These are phyloP conservation scores for Yamadazyma atlantica DNA, from an alignment of 1,139 yeast species.

Conservation along the genomic window DNA sequence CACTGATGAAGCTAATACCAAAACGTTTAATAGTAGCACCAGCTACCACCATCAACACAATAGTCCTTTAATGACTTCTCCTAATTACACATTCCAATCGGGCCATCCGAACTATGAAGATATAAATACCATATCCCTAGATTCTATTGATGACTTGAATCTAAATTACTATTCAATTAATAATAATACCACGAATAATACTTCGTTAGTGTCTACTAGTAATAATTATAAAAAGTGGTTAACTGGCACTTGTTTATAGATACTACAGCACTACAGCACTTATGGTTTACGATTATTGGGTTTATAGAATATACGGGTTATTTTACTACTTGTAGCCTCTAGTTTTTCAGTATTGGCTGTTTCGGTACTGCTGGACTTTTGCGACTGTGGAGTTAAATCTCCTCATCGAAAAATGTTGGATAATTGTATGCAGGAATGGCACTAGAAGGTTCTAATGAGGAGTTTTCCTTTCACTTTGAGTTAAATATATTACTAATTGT, in stretches of 20 bases:
- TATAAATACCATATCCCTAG: slow-evolving; percentile 10
- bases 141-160: slow-evolving; percentile 15
- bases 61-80: slow-evolving; percentile 15
- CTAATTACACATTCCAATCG: slow-evolving; percentile 7
- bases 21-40: slow-evolving; percentile 7
- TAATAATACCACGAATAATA: slow-evolving; percentile 5
- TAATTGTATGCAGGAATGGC: background rate
- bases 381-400: slow-evolving; percentile 2
- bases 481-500: no score
- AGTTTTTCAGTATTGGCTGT: background rate
- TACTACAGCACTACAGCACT: no score
- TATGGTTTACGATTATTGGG: slow-evolving; percentile 6
- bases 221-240: slow-evolving; percentile 48
- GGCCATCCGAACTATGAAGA: slow-evolving; percentile 2
- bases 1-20: slow-evolving; percentile 35
- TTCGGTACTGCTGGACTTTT: background rate
- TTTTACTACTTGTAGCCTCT: no score
- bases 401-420: slow-evolving; percentile 1
- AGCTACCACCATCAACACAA: slow-evolving; percentile 2
- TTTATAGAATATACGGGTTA: slow-evolving; percentile 2
- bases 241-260: slow-evolving; percentile 21
- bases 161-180: slow-evolving; percentile 10
- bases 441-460: background rate
- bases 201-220: slow-evolving; percentile 22
- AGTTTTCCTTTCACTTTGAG: no score